Base-by-base conservation (phyloP, 257 asterid genomes). In the Gentiana macrophylla region DNA sequence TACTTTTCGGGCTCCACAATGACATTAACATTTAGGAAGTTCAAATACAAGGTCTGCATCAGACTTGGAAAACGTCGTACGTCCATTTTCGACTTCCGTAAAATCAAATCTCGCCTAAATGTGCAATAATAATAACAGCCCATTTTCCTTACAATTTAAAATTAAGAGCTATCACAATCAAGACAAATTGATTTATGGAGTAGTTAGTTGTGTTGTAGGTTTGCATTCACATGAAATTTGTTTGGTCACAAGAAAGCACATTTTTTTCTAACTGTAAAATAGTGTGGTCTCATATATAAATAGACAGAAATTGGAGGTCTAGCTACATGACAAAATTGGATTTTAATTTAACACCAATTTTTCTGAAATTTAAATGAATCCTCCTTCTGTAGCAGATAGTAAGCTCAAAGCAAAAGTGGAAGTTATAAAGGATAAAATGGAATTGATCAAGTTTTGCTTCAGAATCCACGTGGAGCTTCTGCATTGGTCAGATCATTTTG, bases 391-490 rank as follows among this genome's bases (percentile, higher is more conserved):
- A 61, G 74, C 71, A 62, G 76, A 67, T 57, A 76, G 55, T 66
- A 77, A 72, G 36, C 67, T 37, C 38, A 76, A 69, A 62, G 72
- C 71, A 56, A 53, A 66, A 35, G 79, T 82, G 62, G 90, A 86
- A 58, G 53, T 82, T 52, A 56, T 44, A 24, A 78, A 75, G 77
- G 93, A 86, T 62, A 87, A 74, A 60, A 78, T 51, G 94, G 94
- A 37, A 52, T 72, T 56, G 68, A 71, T 9, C 91, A 84, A 43
- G 80, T 82, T 56, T 44, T 86, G 71, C 94, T 89, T 36, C 72
- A 69, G 15, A 86, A 74, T 62, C 86, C 77, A 10, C 74, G 88
- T 0, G 96, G 97, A 6, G 82, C 95, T 46, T 82, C 94, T 8
- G 82, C 72, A 4, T 63, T 71, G 92, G 97, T 89, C 9, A 56